Base-by-base conservation (phyloP, 2,329 filamentous ascomycete genomes). In the Ilyonectria robusta region DNA sequence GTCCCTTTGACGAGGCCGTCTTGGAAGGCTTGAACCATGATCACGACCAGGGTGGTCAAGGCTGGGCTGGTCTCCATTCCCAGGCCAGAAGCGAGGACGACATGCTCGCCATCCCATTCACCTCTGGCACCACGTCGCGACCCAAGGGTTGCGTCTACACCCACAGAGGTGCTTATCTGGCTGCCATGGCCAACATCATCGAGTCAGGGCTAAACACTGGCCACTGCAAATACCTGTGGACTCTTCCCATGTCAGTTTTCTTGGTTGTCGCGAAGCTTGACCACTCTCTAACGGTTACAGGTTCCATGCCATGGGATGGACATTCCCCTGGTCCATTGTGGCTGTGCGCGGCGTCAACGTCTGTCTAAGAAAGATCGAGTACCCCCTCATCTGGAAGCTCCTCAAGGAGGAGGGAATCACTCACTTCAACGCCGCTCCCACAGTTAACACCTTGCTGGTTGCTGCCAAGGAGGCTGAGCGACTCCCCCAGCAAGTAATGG, bases 121-220 rank as follows among this genome's bases (percentile, higher is more conserved):
- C 96, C 0, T 96, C 93, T 31, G 95, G 95, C 4, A 98, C 96
- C 1, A 98, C 96, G 0, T 94, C 95, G 1, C 86, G 88, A 33
- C 96, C 96, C 2, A 98, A 99, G 80, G 96, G 96, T 6, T 95
- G 98, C 3, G 91, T 97, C 62, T 98, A 93, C 77, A 98, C 94
- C 1, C 94, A 98, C 79, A 88, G 96, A 53, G 93, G 95, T 4
- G 90, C 90, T 8, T 99, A 98, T 77, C 86, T 99, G 13, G 95
- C 94, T 0, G 86, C 94, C 0, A 77, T 98, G 72, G 95, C 85
- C 11, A 98, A 98, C 78, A 85, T 98, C 1, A 89, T 98, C 65
- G 96, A 99, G 79, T 94, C 93, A 1, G 93, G 93, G 0, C 85
- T 99, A 48, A 97, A 97, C 75, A 82, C 82, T 13, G 91, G 90